These are phyloP conservation scores for Corymbia citriodora DNA, from an alignment of 441 rosid genomes.

Conservation along the genomic window DNA sequence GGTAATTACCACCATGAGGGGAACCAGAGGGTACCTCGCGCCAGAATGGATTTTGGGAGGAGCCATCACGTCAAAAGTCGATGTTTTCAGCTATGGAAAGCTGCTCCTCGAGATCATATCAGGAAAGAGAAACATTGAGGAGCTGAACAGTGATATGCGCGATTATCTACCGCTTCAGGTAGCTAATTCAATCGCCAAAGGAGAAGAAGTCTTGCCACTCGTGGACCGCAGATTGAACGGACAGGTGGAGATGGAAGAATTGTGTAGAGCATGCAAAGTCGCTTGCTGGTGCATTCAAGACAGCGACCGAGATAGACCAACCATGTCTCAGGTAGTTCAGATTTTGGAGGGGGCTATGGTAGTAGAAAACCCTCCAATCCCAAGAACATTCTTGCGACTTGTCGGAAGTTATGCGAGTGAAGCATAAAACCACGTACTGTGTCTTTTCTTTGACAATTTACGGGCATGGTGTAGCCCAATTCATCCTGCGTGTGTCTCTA, in stretches of 20 bases:
- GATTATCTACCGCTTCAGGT: not conserved
- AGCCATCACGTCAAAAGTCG: not conserved
- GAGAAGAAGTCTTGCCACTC: not conserved
- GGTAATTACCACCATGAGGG: not conserved
- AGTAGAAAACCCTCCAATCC: not conserved
- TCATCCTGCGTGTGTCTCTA: not conserved
- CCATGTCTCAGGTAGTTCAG: not conserved
- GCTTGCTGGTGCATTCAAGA: slow-evolving; percentile 6
- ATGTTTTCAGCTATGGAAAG: not conserved
- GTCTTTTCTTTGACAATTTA: not conserved
- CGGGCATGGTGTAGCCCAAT: not conserved
- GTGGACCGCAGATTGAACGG: not conserved
- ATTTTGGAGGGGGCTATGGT: not conserved
- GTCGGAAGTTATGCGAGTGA: not conserved
- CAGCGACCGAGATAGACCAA: not conserved
- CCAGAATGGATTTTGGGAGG: not conserved
- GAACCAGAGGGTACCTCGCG: not conserved
- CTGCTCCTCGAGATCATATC: not conserved
- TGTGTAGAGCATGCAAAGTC: not conserved
- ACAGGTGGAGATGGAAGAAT: not conserved
- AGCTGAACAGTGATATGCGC: not conserved
- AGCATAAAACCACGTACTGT: not conserved
- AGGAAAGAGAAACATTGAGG: not conserved
- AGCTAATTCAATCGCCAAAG: not conserved
- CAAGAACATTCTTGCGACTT: not conserved